These are phyloP conservation scores for Phytophthora kernoviae DNA, from an alignment of 352 stramenopile species.

Conservation along the genomic window DNA sequence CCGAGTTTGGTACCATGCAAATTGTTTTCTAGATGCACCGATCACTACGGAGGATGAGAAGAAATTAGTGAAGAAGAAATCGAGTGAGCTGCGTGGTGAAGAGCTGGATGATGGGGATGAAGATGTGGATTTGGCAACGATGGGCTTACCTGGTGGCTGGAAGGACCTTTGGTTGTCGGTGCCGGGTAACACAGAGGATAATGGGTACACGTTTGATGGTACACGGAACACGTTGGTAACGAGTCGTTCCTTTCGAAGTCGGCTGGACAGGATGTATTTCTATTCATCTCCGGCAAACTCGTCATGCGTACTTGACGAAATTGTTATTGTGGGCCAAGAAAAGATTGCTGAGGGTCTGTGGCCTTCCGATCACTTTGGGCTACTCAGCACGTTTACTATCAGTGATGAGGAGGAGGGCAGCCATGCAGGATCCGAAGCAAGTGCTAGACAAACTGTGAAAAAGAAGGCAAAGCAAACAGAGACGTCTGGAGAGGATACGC, in stretches of 20 bases:
- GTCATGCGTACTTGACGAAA: constrained; percentile 37
- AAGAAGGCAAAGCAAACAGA: constrained; percentile 19
- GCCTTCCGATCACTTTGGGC: constrained; percentile 78
- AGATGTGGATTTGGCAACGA: constrained; percentile 38
- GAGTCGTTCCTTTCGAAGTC: constrained; percentile 67
- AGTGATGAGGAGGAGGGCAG: constrained; percentile 13
- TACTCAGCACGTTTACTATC: constrained; percentile 58
- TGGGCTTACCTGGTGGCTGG: constrained; percentile 61
- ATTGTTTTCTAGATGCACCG: constrained; percentile 46
- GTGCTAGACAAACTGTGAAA: constrained; percentile 2
- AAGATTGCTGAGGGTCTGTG: constrained; percentile 71
- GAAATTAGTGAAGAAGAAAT: constrained; percentile 30
- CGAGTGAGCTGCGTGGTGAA: constrained; percentile 12
- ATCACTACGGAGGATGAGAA: constrained; percentile 48
- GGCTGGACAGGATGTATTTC: constrained; percentile 80
- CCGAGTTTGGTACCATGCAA: constrained; percentile 60
- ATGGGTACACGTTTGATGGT: constrained; percentile 79
- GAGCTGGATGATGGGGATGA: constrained; percentile 6
- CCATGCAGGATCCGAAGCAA: neutral
- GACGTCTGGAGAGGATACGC: neutral
- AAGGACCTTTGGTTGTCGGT: constrained; percentile 76
- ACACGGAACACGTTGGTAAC: constrained; percentile 61
- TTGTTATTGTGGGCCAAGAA: constrained; percentile 68
- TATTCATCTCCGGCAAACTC: constrained; percentile 31
- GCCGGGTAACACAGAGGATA: constrained; percentile 71